Percentiles rank a stretch among this genome's conserved stretches.
Conservation (phyloP, 2,329 filamentous ascomycete species). For the Pseudogymnoascus sp. region DNA sequence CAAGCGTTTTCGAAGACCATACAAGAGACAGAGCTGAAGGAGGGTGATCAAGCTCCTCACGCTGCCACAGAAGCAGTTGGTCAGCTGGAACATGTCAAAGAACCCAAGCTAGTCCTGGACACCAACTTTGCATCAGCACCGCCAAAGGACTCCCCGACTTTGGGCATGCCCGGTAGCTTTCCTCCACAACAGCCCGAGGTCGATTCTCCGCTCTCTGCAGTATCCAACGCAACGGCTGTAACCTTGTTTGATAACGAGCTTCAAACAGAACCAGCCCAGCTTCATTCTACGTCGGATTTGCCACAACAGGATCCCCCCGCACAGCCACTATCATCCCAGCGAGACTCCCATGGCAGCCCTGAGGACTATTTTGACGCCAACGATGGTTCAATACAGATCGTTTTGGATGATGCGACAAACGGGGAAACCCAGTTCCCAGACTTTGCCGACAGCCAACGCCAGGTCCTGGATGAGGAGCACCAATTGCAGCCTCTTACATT, state of each 20-base stretch:
- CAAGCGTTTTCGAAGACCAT: slow-evolving; percentile 81
- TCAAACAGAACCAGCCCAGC: slow-evolving; percentile 44
- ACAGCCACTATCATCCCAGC: slow-evolving; percentile 20
- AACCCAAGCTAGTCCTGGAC: slow-evolving; percentile 7
- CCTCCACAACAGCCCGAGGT: slow-evolving; percentile 30
- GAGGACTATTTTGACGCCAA: slow-evolving; percentile 10
- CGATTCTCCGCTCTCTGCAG: slow-evolving; percentile 47
- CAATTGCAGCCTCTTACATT: not conserved
- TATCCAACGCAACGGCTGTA: slow-evolving; percentile 50
- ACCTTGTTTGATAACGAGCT: slow-evolving; percentile 69
- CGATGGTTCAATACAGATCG: slow-evolving; percentile 22
- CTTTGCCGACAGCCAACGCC: not conserved
- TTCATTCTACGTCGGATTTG: slow-evolving; percentile 17
- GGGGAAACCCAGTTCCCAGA: slow-evolving; percentile 14
- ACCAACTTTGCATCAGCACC: slow-evolving; percentile 12
- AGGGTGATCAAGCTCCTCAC: not conserved
- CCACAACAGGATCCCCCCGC: slow-evolving; percentile 14
- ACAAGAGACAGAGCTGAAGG: slow-evolving; percentile 57
- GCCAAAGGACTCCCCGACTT: slow-evolving; percentile 50
- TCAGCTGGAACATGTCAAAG: not conserved
- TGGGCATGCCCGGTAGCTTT: slow-evolving; percentile 59
- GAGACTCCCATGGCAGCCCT: slow-evolving; percentile 12
- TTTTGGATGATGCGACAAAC: slow-evolving; percentile 21
- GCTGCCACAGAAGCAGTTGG: not conserved
- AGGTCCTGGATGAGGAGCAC: not conserved